These are phyloP conservation scores for Coemansia sp. DNA, from an alignment of 192 early-diverging fungal genomes.

Conservation along the genomic window DNA sequence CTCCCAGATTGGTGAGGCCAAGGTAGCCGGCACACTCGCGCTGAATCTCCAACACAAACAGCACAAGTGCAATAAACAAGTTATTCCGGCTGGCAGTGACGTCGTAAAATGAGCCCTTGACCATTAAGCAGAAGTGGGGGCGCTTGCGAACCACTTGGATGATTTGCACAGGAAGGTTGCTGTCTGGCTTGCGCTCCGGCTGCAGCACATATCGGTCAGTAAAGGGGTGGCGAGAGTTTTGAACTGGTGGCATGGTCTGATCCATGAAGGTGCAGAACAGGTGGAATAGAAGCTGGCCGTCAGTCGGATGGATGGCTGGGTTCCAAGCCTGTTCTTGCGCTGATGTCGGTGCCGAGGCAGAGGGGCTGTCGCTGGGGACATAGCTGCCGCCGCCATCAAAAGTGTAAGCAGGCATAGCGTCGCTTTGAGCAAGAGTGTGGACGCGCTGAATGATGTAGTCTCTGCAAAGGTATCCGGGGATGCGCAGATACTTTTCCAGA, in stretches of 20 bases:
- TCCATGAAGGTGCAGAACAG: slow-evolving; percentile 63
- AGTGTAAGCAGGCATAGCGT: slow-evolving; percentile 39
- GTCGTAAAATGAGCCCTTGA: slow-evolving; percentile 58
- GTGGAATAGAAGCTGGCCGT: slow-evolving; percentile 61
- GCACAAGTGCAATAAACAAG: slow-evolving; percentile 48
- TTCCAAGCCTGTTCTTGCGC: slow-evolving; percentile 31
- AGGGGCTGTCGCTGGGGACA: not conserved
- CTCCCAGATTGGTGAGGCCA: slow-evolving; percentile 57
- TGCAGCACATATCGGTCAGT: slow-evolving; percentile 58
- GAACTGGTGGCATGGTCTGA: slow-evolving; percentile 54
- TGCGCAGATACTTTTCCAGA: slow-evolving; percentile 50
- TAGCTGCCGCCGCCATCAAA: slow-evolving; percentile 43
- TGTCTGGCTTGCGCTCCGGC: slow-evolving; percentile 53
- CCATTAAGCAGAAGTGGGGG: slow-evolving; percentile 58
- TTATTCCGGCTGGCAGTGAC: slow-evolving; percentile 52
- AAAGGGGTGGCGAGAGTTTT: slow-evolving; percentile 54
- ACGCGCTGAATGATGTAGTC: slow-evolving; percentile 49
- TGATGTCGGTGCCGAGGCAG: not conserved
- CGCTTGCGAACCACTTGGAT: slow-evolving; percentile 54
- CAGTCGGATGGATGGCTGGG: slow-evolving; percentile 47
- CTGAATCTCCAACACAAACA: slow-evolving; percentile 59
- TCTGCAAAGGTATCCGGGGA: slow-evolving; percentile 41
- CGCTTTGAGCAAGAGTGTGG: slow-evolving; percentile 39
- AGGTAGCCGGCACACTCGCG: slow-evolving; percentile 59
- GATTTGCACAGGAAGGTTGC: slow-evolving; percentile 54